Evolutionary conservation across 139 green algal genomes (phyloP), one percentile per base, ranked within the genome.

Genomic region (Volvox africanus): DNA sequence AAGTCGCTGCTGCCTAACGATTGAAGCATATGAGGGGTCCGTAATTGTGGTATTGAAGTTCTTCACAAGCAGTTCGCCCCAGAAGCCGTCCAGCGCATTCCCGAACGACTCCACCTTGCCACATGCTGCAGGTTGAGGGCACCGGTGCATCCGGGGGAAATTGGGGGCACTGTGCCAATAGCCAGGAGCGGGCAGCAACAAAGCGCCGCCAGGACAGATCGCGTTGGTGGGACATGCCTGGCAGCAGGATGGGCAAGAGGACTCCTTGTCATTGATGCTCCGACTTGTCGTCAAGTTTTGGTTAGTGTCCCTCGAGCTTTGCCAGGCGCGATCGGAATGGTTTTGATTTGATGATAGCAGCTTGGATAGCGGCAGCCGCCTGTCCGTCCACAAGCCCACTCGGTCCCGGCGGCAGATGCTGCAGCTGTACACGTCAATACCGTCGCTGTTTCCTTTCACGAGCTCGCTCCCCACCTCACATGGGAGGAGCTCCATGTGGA

Each of bases 151-250:
- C 13, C 21, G 11, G 32, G 33, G 76, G 1, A 11, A 61, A 19
- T 13, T 61, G 76, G 76, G 33, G 32, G n/a, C 13, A 36, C 76
- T 82, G 33, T 82, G 76, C 76, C 76, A 82, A 32, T 82, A 82
- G 32, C 76, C 76, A 2, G 76, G 18, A 0, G 33, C 24, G 33
- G 76, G 76, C 18, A 82, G 20, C 18, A 82, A 20, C 32, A 82
- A 30, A 1, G 76, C 32, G 1, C 76, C 76, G 30, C 76, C 76
- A 1, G 76, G 76, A 36, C 76, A 82, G 76, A 26, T 36, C 1
- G 76, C 76, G 26, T 82, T 20, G 18, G 28, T 14, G 32, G 76
- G 76, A 36, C 76, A 82, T 20, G 18, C 26, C 32, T 28, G 76
- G 76, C 76, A 82, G 76, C 76, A 82, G 11, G 33, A 33, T 1